A percentile compares a stretch with the other conserved stretches of the same genome.
Conservation (phyloP, 78 protist genomes). For the Blattamonas nauphoetae region DNA sequence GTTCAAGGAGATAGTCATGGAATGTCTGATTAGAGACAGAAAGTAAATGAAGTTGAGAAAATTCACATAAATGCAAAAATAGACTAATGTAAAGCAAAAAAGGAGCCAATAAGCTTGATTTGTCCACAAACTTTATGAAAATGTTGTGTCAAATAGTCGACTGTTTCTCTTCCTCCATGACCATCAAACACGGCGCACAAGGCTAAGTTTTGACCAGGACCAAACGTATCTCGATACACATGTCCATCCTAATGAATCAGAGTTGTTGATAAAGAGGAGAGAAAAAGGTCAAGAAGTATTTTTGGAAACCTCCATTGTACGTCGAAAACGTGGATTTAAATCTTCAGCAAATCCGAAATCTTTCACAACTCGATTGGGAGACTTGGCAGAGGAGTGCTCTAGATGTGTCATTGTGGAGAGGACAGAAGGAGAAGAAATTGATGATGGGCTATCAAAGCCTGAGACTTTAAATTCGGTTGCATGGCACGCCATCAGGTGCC, state of each 20-base stretch:
- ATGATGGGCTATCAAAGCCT: too few species aligned
- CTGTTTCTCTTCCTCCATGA: slow-evolving; percentile 29
- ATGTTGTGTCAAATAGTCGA: neutral
- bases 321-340: slow-evolving; percentile 15
- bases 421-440: too few species aligned
- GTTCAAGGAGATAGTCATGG: neutral
- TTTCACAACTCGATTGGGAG: neutral
- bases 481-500: too few species aligned
- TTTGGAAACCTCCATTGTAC: slow-evolving; percentile 40
- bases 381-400: too few species aligned
- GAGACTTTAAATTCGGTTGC: too few species aligned
- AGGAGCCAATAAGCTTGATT: too few species aligned
- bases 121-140: too few species aligned
- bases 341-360: slow-evolving; percentile 26
- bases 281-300: too few species aligned
- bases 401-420: too few species aligned
- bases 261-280: too few species aligned
- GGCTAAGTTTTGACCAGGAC: neutral
- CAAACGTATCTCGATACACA: neutral
- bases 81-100: too few species aligned
- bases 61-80: too few species aligned
- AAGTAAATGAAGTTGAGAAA: neutral
- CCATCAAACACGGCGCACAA: slow-evolving; percentile 28
- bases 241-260: neutral
- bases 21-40: neutral